phyloP scores from a whole-genome alignment of 768 basidiomycete species.

The Boletus subcaerulescens region DNA sequence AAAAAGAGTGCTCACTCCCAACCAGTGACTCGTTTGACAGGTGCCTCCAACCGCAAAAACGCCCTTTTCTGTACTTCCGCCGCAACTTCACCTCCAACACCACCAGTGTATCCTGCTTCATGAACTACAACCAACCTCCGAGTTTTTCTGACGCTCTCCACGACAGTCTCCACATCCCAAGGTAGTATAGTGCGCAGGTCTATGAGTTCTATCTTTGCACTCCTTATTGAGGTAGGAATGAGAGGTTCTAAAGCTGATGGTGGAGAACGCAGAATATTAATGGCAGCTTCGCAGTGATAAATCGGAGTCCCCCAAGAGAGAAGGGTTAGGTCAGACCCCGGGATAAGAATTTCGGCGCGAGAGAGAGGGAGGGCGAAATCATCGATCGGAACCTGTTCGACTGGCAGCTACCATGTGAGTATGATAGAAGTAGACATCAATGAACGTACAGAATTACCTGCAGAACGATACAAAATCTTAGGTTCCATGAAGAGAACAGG shows the following conservation, averaged over 20 bases:
- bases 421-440: background rate
- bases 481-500: constrained; percentile 97
- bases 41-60: constrained; percentile 85
- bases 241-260: constrained; percentile 58
- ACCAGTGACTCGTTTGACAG: constrained; percentile 80
- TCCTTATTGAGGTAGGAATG: constrained; percentile 62
- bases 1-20: constrained; percentile 78
- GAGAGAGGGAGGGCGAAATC: constrained; percentile 85
- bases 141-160: constrained; percentile 81
- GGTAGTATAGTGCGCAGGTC: constrained; percentile 88
- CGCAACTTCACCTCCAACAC: constrained; percentile 90
- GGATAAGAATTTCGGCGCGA: constrained; percentile 69
- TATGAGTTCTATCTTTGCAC: constrained; percentile 81
- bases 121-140: constrained; percentile 87
- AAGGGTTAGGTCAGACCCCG: constrained; percentile 83
- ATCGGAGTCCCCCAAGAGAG: constrained; percentile 93
- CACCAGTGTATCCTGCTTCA: constrained; percentile 84
- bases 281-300: constrained; percentile 83
- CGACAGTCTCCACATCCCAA: constrained; percentile 80
- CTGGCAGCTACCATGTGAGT: constrained; percentile 32
- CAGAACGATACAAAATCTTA: constrained; percentile 87
- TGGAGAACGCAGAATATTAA: constrained; percentile 69
- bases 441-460: constrained; percentile 42
- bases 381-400: constrained; percentile 90
- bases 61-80: constrained; percentile 86